Conservation (phyloP, 2,329 filamentous ascomycete species). For the Sporothrix globosa region DNA sequence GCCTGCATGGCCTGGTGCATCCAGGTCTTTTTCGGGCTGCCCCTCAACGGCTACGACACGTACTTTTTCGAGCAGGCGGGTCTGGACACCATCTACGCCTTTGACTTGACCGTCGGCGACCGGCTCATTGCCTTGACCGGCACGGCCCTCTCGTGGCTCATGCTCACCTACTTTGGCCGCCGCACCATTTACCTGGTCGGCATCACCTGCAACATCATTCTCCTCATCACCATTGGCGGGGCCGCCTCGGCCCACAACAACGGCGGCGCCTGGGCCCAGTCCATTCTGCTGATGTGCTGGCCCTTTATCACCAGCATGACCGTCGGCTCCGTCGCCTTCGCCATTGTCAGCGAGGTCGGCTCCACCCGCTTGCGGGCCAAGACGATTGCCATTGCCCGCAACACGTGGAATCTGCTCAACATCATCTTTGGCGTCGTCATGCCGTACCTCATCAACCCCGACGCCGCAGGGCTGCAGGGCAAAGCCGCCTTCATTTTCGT, state of each 20-base stretch:
- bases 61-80: conserved; percentile 32
- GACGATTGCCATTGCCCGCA: conserved; percentile 19
- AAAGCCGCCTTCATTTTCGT: conserved; percentile 24
- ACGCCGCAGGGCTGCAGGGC: conserved; percentile 18
- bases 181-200: conserved; percentile 20
- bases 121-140: conserved; percentile 22
- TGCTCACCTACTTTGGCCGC: conserved; percentile 24
- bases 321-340: conserved; percentile 22
- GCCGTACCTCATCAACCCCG: conserved; percentile 27
- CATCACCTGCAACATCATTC: not conserved
- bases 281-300: conserved; percentile 26
- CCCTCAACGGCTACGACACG: conserved; percentile 22
- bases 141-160: conserved; percentile 16
- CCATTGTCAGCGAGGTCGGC: conserved; percentile 22
- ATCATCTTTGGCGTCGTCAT: conserved; percentile 26
- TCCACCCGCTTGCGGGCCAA: conserved; percentile 19
- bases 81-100: conserved; percentile 1
- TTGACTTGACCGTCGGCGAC: conserved; percentile 23
- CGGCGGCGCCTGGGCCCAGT: conserved; percentile 26
- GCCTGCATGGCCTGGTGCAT: conserved; percentile 42
- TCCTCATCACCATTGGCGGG: conserved; percentile 4
- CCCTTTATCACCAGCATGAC: conserved; percentile 15
- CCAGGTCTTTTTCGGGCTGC: conserved; percentile 14
- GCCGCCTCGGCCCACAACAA: conserved; percentile 4
- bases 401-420: conserved; percentile 8